Evolutionary conservation across 1,139 yeast genomes (phyloP), one percentile per base, ranked within the genome.

Genomic region (Ashbya aceris): DNA sequence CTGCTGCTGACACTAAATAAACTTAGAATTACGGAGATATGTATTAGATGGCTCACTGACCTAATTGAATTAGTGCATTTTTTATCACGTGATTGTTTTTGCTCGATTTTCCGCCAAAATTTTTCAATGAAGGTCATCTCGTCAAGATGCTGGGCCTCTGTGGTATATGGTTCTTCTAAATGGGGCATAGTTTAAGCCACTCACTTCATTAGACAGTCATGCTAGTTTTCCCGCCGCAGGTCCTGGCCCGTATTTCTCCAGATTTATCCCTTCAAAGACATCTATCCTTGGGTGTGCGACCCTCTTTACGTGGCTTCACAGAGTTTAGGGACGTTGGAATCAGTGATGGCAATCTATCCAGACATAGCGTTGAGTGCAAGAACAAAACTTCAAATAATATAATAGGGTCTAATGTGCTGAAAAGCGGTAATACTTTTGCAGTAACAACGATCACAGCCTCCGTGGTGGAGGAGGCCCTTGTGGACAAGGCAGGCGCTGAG

Each of bases 161-260:
- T 17, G 23, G 23, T 17, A 17, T 17, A 17, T 17, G 23, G 6
- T 6, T 17, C 23, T 17, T 17, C 23, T 17, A 17, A 4, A 17
- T 17, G 23, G 6, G 6, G 23, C 5, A 4, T 3, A 3, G 3
- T 17, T 17, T 17, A 3, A 17, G 6, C 23, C 3, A 17, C 23
- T 4, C 6, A 17, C 23, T 17, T 17, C 31, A 29, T 29, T 29
- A n/a, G 13, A 29, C 3, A 12, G 17, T n/a, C 11, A 62, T 62
- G 23, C 45, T 58, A 26, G 48, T 53, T 6, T 85, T 87, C 58
- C 80, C 93, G 3, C 91, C 95, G 1, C 83, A 79, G 33, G 86
- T 87, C 12, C 68, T 89, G 41, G 89, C 93, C 1, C 70, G 94
- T 42, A 73, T 89, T 34, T 87, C 93, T 7, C 96, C 97, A 1